Percentiles rank a stretch among this genome's conserved stretches.
These are phyloP conservation scores for Populus hybrid DNA, from an alignment of 441 rosid genomes.

Conservation along the genomic window DNA sequence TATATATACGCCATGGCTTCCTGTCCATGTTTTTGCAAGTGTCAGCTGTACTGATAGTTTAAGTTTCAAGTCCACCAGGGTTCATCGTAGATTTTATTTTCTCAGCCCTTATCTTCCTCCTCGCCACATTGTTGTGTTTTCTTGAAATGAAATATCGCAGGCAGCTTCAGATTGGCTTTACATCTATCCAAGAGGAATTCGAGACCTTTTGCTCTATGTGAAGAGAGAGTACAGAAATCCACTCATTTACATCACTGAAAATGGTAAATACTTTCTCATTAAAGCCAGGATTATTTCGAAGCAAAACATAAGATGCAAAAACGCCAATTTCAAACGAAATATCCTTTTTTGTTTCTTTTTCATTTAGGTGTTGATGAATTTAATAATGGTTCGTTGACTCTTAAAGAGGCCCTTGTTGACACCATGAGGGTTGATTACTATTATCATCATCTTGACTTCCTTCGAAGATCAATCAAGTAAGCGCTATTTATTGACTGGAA, in stretches of 20 bases:
- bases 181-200: constrained; percentile 44
- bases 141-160: constrained; percentile 19
- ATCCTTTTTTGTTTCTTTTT: not conserved
- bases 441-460: constrained; percentile 25
- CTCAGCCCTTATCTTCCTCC: not conserved
- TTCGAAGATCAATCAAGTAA: constrained; percentile 32
- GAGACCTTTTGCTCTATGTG: constrained; percentile 35
- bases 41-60: no score
- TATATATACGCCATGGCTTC: no score
- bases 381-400: constrained; percentile 20
- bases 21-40: no score
- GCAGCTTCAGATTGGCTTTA: constrained; percentile 37
- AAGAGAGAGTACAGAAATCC: constrained; percentile 42
- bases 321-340: not conserved
- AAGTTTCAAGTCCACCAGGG: no score
- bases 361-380: constrained; percentile 32
- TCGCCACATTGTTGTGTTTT: not conserved
- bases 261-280: constrained; percentile 30
- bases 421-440: constrained; percentile 26
- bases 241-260: constrained; percentile 54
- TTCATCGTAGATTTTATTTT: no score
- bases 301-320: not conserved
- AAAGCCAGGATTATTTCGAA: not conserved
- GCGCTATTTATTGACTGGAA: not conserved
- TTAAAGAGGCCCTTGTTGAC: constrained; percentile 28